phyloP scores from a whole-genome alignment of 257 asterid species.

The Lavandula angustifolia region DNA sequence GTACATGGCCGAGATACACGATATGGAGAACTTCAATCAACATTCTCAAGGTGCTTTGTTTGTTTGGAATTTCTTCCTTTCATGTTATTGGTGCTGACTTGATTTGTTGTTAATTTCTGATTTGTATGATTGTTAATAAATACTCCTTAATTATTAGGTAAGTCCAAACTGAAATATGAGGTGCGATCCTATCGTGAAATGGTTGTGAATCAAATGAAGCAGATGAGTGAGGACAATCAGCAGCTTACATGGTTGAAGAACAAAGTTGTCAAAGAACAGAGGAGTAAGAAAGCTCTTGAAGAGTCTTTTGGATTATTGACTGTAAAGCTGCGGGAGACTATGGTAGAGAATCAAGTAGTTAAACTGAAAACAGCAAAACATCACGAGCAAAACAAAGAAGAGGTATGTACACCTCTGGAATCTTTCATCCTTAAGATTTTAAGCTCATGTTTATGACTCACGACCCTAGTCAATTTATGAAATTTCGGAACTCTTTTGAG shows the following conservation, averaged over 20 bases:
- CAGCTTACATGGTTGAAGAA: constrained; percentile 50
- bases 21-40: constrained; percentile 50
- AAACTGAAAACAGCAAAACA: constrained; percentile 49
- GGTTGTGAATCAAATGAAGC: constrained; percentile 59
- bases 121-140: background rate
- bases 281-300: constrained; percentile 50
- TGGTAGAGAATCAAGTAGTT: constrained; percentile 48
- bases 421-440: too few species aligned
- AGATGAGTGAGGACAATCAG: constrained; percentile 77
- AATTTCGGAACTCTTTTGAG: too few species aligned
- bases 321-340: constrained; percentile 46
- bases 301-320: constrained; percentile 37
- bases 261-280: constrained; percentile 50
- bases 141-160: constrained; percentile 37
- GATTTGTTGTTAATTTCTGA: constrained; percentile 2
- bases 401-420: constrained; percentile 43
- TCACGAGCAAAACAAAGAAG: constrained; percentile 62
- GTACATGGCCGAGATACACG: constrained; percentile 54
- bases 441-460: too few species aligned
- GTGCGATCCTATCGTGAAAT: constrained; percentile 53
- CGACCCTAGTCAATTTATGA: too few species aligned
- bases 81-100: background rate
- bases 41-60: constrained; percentile 47
- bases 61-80: background rate
- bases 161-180: constrained; percentile 62